Conservation (phyloP, 2,329 filamentous ascomycete genomes). For the Fusarium duplospermum region DNA sequence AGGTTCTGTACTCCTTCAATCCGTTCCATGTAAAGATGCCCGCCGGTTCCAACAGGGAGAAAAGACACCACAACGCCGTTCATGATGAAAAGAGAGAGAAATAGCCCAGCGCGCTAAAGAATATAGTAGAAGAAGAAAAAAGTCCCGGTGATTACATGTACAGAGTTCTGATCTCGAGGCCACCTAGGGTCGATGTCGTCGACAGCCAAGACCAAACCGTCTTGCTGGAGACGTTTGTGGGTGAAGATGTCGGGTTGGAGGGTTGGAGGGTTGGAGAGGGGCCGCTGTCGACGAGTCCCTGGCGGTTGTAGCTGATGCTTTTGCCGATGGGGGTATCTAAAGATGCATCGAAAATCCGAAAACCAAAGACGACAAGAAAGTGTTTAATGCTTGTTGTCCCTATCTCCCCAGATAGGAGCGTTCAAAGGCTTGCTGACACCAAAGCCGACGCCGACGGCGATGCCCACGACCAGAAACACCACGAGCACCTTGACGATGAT, state of each 20-base stretch:
- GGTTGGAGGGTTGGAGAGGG: not conserved
- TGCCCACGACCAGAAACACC: conserved; percentile 62
- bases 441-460: conserved; percentile 67
- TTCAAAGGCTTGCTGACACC: conserved; percentile 71
- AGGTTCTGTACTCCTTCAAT: conserved; percentile 43
- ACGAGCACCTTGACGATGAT: conserved; percentile 67
- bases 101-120: conserved; percentile 34
- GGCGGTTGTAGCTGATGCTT: conserved; percentile 15
- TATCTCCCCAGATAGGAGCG: conserved; percentile 67
- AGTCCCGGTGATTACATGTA: conserved; percentile 26
- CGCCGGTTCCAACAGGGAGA: conserved; percentile 16
- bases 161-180: conserved; percentile 22
- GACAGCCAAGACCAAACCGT: no score
- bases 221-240: no score
- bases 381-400: conserved; percentile 32
- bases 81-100: conserved; percentile 41
- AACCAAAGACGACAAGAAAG: conserved; percentile 8
- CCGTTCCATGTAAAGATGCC: conserved; percentile 34
- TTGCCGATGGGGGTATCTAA: conserved; percentile 34
- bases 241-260: no score
- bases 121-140: conserved; percentile 21
- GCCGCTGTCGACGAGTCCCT: conserved; percentile 20
- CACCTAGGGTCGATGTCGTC: no score
- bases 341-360: conserved; percentile 25
- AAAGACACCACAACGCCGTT: conserved; percentile 47